Evolutionary conservation across 768 basidiomycete species (phyloP).

Genomic region (Lactarius tabidus): DNA sequence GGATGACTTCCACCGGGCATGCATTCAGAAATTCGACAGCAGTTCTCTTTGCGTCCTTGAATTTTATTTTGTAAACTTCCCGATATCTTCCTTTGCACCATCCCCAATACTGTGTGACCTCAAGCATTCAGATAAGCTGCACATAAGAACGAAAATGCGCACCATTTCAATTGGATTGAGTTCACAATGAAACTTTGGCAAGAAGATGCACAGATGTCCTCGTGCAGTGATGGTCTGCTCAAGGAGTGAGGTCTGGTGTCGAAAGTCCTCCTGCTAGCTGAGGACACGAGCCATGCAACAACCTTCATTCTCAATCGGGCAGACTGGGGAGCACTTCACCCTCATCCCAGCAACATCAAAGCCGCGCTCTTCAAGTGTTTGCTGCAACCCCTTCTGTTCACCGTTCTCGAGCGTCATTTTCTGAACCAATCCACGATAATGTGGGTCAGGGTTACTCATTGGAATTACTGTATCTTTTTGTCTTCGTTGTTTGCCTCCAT

Average conservation of each 20-base stretch:
- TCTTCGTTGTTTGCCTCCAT: not conserved
- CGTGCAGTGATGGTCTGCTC: not conserved
- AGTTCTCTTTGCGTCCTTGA: too few relatives aligned
- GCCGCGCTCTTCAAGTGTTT: not conserved
- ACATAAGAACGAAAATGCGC: not conserved
- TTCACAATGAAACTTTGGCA: too few relatives aligned
- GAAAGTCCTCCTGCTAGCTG: not conserved
- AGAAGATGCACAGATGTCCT: not conserved
- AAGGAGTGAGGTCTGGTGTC: not conserved
- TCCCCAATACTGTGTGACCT: not conserved
- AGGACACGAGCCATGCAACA: conserved; percentile 4
- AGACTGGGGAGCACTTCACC: not conserved
- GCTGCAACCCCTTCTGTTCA: not conserved
- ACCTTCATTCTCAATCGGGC: not conserved
- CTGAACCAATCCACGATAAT: not conserved
- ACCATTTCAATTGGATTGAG: conserved; percentile 6
- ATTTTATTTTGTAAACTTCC: too few relatives aligned
- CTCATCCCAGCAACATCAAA: not conserved
- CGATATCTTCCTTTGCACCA: not conserved
- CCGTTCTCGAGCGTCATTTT: not conserved
- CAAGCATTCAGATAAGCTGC: too few relatives aligned
- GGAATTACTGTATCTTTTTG: too few relatives aligned
- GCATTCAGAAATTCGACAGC: too few relatives aligned
- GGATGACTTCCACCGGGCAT: too few relatives aligned
- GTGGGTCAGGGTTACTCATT: too few relatives aligned